Percentiles rank a stretch among this genome's conserved stretches.
Conservation (phyloP, 2,329 filamentous ascomycete genomes). For the Phaeoacremonium minimum region DNA sequence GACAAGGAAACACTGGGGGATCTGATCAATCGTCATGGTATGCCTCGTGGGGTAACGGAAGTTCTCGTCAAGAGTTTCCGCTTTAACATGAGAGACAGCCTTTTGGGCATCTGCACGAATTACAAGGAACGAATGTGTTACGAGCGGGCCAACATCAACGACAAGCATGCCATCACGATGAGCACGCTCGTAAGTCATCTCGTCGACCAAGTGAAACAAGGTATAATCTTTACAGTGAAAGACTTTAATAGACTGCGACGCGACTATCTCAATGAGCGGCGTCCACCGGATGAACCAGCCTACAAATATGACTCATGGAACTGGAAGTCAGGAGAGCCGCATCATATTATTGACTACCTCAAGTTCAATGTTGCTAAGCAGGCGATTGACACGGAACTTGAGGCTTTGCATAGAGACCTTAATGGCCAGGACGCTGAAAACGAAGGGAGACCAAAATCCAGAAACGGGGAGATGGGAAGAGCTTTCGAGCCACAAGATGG, state of each 20-base stretch:
- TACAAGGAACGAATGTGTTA: conserved; percentile 63
- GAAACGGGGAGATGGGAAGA: too few relatives aligned
- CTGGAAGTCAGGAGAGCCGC: conserved; percentile 12
- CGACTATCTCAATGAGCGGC: conserved; percentile 14
- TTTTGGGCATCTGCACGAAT: conserved; percentile 61
- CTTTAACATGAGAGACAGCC: conserved; percentile 52
- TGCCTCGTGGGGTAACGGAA: conserved; percentile 24
- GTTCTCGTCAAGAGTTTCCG: conserved; percentile 51
- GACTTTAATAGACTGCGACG: conserved; percentile 34
- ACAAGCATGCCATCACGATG: conserved; percentile 38
- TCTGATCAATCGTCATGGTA: conserved; percentile 21
- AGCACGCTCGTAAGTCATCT: conserved; percentile 48
- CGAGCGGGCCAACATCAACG: conserved; percentile 43
- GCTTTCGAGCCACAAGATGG: conserved; percentile 1
- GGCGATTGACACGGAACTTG: conserved; percentile 30
- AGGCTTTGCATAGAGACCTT: conserved; percentile 22
- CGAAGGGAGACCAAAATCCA: too few relatives aligned
- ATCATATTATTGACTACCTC: conserved; percentile 60
- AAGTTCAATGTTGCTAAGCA: conserved; percentile 48
- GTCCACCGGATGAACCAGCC: conserved; percentile 26
- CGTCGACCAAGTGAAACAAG: conserved; percentile 55
- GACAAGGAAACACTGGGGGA: conserved; percentile 40
- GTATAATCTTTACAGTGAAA: conserved; percentile 38
- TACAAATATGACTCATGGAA: conserved; percentile 36
- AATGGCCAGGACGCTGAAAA: background rate